Evolutionary conservation across 192 early-diverging fungal genomes (phyloP), one percentile per base, ranked within the genome.

Genomic region (Coemansia sp.): DNA sequence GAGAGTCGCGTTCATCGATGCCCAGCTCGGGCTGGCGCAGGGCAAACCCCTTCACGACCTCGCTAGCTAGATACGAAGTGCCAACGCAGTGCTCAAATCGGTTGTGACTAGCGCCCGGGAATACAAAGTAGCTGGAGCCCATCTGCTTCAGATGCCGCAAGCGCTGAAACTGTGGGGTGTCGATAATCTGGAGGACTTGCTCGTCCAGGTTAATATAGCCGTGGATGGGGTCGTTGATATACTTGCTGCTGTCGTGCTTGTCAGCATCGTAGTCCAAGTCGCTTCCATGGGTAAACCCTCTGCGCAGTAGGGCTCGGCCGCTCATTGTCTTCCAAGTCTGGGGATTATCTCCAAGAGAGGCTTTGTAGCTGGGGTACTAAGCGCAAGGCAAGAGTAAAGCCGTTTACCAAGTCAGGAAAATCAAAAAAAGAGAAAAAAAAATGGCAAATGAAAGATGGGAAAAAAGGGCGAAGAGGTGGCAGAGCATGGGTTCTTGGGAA

Each of bases 41-140:
- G 26, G 82, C 68, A 13, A 99, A 83, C 35, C 89, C 85, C 43
- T 85, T 79, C 42, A 95, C 86, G 35, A 95, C 68, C 10, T 85
- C 76, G 64, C 87, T 84, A 13, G 95, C 91, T 34, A 99, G 79
- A 67, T 94, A 83, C 8, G 87, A 89, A 11, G 93, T 92, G 37
- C 97, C 97, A 36, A 95, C 84, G 50, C 87, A 91, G 79, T 98
- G 95, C 77, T 99, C 97, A 62, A 99, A 99, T 1, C 97, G 86
- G 73, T 95, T 95, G 76, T 99, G 94, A n/a, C 89, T 88, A 1
- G 87, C 95, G 39, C 96, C 94, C 3, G 94, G 93, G 74, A 94
- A 96, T 3, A 98, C 94, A 73, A 85, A 92, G 74, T 96, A 96
- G 1, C 90, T 85, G 14, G 89, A 85, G 26, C 96, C 96, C 34